These are phyloP conservation scores for Calocybe indica DNA, from an alignment of 768 basidiomycete genomes.

Conservation along the genomic window DNA sequence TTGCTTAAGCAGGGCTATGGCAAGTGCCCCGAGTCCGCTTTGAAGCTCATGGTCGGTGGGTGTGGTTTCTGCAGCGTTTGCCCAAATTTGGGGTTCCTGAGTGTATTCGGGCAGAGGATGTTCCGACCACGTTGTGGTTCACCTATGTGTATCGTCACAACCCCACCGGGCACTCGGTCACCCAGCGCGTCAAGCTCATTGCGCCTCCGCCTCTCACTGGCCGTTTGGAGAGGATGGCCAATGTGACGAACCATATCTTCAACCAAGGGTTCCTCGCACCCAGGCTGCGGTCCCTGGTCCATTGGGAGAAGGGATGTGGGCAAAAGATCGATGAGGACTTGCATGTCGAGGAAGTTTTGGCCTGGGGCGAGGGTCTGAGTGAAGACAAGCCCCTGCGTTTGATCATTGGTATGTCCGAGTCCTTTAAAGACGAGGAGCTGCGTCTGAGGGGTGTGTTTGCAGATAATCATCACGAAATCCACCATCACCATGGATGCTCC, in stretches of 20 bases:
- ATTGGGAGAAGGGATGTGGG: slow-evolving; percentile 36
- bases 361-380: slow-evolving; percentile 22
- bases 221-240: slow-evolving; percentile 34
- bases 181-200: slow-evolving; percentile 39
- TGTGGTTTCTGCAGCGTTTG: background rate
- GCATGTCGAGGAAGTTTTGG: slow-evolving; percentile 19
- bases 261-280: slow-evolving; percentile 27
- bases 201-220: slow-evolving; percentile 9
- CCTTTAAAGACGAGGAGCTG: background rate
- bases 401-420: slow-evolving; percentile 26
- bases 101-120: slow-evolving; percentile 27
- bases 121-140: slow-evolving; percentile 36
- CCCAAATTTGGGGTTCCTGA: background rate
- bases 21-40: slow-evolving; percentile 34
- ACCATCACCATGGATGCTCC: slow-evolving; percentile 1
- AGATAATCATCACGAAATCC: slow-evolving; percentile 6
- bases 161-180: slow-evolving; percentile 21
- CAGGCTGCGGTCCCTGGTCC: slow-evolving; percentile 29
- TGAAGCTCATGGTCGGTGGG: slow-evolving; percentile 42
- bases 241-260: slow-evolving; percentile 45
- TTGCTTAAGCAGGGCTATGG: slow-evolving; percentile 31
- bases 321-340: slow-evolving; percentile 20
- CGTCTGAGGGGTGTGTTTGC: background rate
- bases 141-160: slow-evolving; percentile 33
- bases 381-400: slow-evolving; percentile 31